Evolutionary conservation across 768 basidiomycete species (phyloP), one percentile per base, ranked within the genome.

Genomic region (Amyloporia xantha): DNA sequence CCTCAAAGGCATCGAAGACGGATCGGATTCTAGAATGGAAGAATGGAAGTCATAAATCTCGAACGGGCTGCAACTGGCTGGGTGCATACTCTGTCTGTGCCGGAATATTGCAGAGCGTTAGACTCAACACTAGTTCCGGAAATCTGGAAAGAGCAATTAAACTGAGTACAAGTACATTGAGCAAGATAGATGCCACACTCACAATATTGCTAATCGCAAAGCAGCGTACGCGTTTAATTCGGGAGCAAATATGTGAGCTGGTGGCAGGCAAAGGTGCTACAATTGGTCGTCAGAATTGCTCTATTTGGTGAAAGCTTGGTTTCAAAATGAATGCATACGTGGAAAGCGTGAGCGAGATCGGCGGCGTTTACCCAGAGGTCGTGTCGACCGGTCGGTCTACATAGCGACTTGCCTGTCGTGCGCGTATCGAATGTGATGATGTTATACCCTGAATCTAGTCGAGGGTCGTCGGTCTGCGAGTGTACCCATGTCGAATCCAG

Each of bases 341-440:
- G 76, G 54, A 77, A 76, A 44, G 77, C 80, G 13, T 76, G 71
- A 3, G 84, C 87, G 30, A 90, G 58, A 68, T 90, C 87, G 28
- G 86, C 88, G 1, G 86, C 84, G 36, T 86, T 79, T 5, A 88
- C 85, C 79, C 85, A 91, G 50, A 73, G 76, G 64, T 91, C 87
- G 58, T 83, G 80, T 40, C 70, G 67, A 6, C 74, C 76, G 42
- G 66, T 78, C 3, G 74, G 76, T 46, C 78, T 72, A 52, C 68
- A 74, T 2, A 64, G 62, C 2, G 83, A 84, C 62, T 69, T 73
- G 12, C 87, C 87, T 23, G 72, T 71, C 9, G 75, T 72, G 10
- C 88, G 79, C 57, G 78, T 76, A 62, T 90, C 87, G 61, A 89
- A 84, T 5, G 84, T 83, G 53, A 90, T 80, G 25, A 90, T 62